Evolutionary conservation across 176 grass and related monocot species (phyloP).

Genomic region (Ensete ventricosum): DNA sequence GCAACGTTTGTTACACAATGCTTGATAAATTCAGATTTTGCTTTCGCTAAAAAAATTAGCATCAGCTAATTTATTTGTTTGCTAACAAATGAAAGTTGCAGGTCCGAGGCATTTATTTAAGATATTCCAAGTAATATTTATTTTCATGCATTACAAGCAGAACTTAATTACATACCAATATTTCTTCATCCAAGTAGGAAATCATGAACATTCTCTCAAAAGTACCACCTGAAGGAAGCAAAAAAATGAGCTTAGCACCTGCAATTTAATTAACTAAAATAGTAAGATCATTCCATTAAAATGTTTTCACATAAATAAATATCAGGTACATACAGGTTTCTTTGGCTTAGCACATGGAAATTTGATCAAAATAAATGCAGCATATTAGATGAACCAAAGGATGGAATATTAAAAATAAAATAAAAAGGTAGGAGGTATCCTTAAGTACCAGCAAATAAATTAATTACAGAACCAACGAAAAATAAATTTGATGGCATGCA

Average conservation of each 20-base stretch:
- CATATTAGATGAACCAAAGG: no score
- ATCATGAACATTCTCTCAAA: slow-evolving; percentile 90
- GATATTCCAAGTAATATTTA: no score
- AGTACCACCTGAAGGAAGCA: slow-evolving; percentile 42
- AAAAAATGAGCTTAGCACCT: not conserved
- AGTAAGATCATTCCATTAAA: not conserved
- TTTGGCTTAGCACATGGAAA: not conserved
- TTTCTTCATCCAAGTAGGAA: slow-evolving; percentile 98
- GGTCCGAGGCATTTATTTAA: slow-evolving; percentile 8
- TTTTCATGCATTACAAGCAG: not conserved
- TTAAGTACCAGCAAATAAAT: no score
- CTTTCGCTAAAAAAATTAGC: no score
- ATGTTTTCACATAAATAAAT: not conserved
- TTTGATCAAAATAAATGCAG: no score
- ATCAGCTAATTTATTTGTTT: no score
- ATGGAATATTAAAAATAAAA: not conserved
- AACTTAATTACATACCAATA: slow-evolving; percentile 57
- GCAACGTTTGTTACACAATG: no score
- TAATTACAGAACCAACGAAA: no score
- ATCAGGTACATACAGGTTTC: not conserved
- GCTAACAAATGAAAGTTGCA: no score
- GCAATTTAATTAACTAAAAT: not conserved
- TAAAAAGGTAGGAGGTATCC: not conserved
- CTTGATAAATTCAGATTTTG: no score
- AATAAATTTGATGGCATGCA: no score